Conservation (phyloP, 148 eudicot species). For the Vaccinium macrocarpon region DNA sequence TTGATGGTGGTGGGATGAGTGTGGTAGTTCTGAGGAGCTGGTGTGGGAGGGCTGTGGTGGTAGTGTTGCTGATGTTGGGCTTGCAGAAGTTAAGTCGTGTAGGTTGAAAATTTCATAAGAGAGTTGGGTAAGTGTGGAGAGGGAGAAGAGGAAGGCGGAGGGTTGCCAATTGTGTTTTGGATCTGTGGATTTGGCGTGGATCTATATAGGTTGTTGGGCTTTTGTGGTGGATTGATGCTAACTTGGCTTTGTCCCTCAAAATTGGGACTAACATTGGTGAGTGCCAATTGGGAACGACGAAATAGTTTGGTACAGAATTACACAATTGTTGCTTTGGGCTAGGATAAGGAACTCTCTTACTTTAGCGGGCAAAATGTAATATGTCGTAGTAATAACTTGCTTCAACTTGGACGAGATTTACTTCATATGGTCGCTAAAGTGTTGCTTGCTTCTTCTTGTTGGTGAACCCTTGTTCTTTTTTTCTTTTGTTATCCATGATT, state of each 20-base stretch:
- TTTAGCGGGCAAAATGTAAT: neutral
- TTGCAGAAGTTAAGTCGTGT: neutral
- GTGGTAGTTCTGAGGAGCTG: neutral
- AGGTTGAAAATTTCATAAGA: neutral
- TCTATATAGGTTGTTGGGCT: neutral
- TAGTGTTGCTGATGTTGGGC: neutral
- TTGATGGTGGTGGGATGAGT: neutral
- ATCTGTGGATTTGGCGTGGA: neutral
- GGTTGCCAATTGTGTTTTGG: neutral
- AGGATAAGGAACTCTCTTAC: neutral
- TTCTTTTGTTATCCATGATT: neutral
- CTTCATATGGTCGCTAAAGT: neutral
- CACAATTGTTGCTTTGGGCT: neutral
- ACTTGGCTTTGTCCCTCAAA: neutral
- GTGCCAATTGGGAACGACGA: neutral
- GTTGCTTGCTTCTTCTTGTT: neutral
- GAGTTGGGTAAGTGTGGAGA: neutral
- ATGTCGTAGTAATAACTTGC: neutral
- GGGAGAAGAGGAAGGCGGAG: neutral
- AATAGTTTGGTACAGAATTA: neutral
- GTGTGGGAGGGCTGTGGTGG: neutral
- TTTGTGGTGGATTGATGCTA: neutral
- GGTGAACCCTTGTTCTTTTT: neutral
- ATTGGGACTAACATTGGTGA: neutral
- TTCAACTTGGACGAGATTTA: neutral